Evolutionary conservation across 495 filamentous ascomycete species (phyloP).

Genomic region (Friedmanniomyces endolithicus): DNA sequence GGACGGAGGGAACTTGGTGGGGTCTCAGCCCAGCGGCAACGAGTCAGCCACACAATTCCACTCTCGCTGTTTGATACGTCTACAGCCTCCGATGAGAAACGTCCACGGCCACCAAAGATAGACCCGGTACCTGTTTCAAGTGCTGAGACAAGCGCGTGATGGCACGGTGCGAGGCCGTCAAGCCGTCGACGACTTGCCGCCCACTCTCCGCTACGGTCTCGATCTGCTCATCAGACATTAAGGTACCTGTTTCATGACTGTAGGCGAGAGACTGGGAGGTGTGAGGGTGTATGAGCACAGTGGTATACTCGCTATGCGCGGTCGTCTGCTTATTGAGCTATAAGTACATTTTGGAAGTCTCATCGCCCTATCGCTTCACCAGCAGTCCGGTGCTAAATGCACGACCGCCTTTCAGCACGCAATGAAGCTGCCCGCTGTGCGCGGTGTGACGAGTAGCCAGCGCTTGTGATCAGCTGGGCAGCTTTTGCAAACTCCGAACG

Average conservation of each 20-base stretch:
- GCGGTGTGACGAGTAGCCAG: too few relatives aligned
- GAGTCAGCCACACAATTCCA: too few relatives aligned
- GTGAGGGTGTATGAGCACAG: background rate
- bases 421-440: too few relatives aligned
- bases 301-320: background rate
- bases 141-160: background rate
- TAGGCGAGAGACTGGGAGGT: background rate
- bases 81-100: background rate
- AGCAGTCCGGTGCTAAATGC: background rate
- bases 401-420: too few relatives aligned
- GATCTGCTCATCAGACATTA: background rate
- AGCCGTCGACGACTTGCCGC: too few relatives aligned
- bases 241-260: too few relatives aligned
- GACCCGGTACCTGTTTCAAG: background rate
- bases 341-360: background rate
- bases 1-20: too few relatives aligned
- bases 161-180: background rate
- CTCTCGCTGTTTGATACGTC: background rate
- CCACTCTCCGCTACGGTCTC: too few relatives aligned
- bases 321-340: background rate
- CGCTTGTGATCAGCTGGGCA: background rate
- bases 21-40: background rate
- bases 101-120: background rate
- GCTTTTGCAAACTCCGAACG: background rate
- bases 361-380: background rate